A percentile compares a stretch with the other conserved stretches of the same genome.
These are phyloP conservation scores for Heterobasidion occidentale DNA, from an alignment of 1,284 basidiomycete genomes.

Conservation along the genomic window DNA sequence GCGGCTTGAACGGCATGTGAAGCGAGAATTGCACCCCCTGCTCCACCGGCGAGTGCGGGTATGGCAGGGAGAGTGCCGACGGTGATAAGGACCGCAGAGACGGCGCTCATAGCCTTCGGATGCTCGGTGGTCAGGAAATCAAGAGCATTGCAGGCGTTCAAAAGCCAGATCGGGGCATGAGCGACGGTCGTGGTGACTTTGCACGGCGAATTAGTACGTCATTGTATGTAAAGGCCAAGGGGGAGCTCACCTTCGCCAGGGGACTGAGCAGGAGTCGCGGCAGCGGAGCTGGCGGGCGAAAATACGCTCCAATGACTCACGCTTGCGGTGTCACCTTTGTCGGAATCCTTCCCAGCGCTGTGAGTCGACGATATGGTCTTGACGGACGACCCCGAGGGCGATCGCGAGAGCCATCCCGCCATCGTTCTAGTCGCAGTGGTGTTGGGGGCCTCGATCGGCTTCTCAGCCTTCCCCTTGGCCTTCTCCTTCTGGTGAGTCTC, in stretches of 20 bases:
- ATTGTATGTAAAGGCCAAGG: neutral
- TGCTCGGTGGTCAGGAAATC: conserved; percentile 67
- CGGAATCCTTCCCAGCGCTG: neutral
- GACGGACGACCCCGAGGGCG: conserved; percentile 6
- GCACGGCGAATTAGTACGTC: conserved; percentile 5
- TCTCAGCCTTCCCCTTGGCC: neutral
- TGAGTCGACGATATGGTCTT: neutral
- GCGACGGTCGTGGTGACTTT: conserved; percentile 42
- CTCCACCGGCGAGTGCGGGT: conserved; percentile 56
- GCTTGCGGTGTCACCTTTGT: conserved; percentile 2
- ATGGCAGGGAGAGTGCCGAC: conserved; percentile 65
- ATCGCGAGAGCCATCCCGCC: conserved; percentile 8
- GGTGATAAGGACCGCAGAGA: conserved; percentile 70
- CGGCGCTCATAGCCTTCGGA: conserved; percentile 64
- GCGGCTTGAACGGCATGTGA: conserved; percentile 66
- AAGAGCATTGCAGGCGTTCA: conserved; percentile 66
- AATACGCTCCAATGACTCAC: neutral
- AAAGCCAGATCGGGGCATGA: conserved; percentile 63
- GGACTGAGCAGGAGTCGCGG: conserved; percentile 16
- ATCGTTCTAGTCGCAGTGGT: neutral
- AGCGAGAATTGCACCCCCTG: conserved; percentile 63
- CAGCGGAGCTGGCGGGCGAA: conserved; percentile 9
- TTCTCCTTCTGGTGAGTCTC: neutral
- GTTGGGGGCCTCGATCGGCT: neutral
- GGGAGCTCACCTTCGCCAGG: conserved; percentile 21